Base-by-base conservation (phyloP, 1,284 basidiomycete species). In the Trichosporon coremiiforme region DNA sequence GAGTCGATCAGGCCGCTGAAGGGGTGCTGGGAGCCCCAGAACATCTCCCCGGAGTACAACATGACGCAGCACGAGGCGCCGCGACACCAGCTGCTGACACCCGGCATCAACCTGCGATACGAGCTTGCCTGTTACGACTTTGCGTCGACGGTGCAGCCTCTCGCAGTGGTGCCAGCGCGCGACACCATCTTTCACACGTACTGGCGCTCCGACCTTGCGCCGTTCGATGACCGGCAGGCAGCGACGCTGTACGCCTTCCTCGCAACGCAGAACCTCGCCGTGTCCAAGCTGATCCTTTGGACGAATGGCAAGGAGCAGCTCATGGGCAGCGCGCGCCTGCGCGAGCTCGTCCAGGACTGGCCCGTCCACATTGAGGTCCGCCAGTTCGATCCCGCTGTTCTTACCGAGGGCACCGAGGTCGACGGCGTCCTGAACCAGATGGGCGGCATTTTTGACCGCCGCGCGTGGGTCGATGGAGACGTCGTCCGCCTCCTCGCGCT, bases 381-480 rank as follows among this genome's bases (percentile, higher is more conserved):
- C 29, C 81, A 89, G 38, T 91, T 90, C 65, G 87, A 95, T 78
- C 88, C 94, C 68, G 82, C 85, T 5, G 74, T 77, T 31, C 84
- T 97, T 63, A 91, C 93, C 36, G 84, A 79, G 66, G 91, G 91
- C 4, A 98, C 94, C 1, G 88, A 87, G 67, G 85, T 97, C 77
- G 88, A 91, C 67, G 88, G 86, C 0, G 25, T 80, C 15, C 66
- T 82, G 3, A 70, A 67, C 31, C 71, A 79, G 66, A 81, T 92
- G 69, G 64, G 73, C 25, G 73, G 74, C 0, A 62, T 81, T 10
- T 78, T 77, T 33, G 94, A 97, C 81, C 82, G 85, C 75, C 89
- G 89, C 77, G 94, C 92, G 9, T 96, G 94, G 94, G 85, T 95
- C 20, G 94, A 96, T 77, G 94, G 94, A 0, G 95, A 96, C 81